Base-by-base conservation (phyloP, 139 green algal genomes). In the Auxenochlorella protothecoides region DNA sequence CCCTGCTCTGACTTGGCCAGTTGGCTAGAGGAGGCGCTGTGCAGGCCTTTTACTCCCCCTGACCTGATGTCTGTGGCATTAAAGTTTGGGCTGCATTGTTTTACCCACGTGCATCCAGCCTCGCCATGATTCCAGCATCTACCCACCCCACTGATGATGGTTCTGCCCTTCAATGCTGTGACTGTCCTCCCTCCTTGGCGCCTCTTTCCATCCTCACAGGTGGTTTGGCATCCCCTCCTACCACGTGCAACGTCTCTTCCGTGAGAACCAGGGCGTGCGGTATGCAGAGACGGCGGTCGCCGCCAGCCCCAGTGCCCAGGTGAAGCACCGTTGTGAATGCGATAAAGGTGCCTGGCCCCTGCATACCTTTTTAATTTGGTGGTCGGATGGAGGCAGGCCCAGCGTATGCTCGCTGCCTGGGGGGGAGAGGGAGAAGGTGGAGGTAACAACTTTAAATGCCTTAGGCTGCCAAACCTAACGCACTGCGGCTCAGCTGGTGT, bases 201-300 rank as follows among this genome's bases (percentile, higher is more conserved):
- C 6, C 10, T 52, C 16, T 2, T 44, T 51, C 2, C 15, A 10
- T 52, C 10, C 9, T 61, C 63, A 76, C 72, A 78, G 72, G 66
- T 81, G 71, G 71, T 86, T 75, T 76, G 78, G 73, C 11, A 87
- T 76, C 52, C 76, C 79, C 6, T 80, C 69, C n/a, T 89, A 85
- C 74, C 68, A 83, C 27, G 81, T 89, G 72, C 84, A 89, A 73
- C 70, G 68, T 57, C 76, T 89, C 66, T 89, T 86, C 71, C 65
- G 75, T 44, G 52, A 77, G 62, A 55, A 69, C 8, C 72, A 79
- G 65, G 80, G 83, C n/a, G 68, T 66, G 0, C 60, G 65, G 16
- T 82, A 82, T 59, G 68, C 73, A n/a, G 13, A 60, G 4, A 75
- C 61, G 7, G 16, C 51, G 0, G 73, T 76, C 27, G 27, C 27